Percentiles rank a stretch among this genome's conserved stretches.
Evolutionary conservation across 805 yeast genomes (phyloP).

Genomic region (Lachancea meyersii): DNA sequence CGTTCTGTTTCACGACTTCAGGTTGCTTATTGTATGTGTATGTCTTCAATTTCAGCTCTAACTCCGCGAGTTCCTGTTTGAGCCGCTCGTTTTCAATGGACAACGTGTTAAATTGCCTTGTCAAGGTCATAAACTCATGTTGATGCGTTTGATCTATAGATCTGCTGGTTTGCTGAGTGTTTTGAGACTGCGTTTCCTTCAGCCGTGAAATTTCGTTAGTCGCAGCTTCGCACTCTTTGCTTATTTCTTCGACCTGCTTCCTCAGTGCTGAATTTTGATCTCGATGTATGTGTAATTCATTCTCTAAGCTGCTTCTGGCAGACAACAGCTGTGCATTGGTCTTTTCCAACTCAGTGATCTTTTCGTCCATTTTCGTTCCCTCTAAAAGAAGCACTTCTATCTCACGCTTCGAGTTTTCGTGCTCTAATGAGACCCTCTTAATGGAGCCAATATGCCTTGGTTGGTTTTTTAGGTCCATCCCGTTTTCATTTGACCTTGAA

Average conservation of each 20-base stretch:
- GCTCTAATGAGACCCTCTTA: slow-evolving; percentile 6
- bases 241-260: slow-evolving; percentile 17
- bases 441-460: slow-evolving; percentile 5
- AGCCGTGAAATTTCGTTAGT: slow-evolving; percentile 10
- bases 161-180: neutral
- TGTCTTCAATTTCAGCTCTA: slow-evolving; percentile 41
- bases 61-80: slow-evolving; percentile 36
- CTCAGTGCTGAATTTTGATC: slow-evolving; percentile 18
- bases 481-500: neutral
- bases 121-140: slow-evolving; percentile 21
- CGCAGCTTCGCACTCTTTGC: slow-evolving; percentile 12
- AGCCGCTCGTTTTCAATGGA: slow-evolving; percentile 32
- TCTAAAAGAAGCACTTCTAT: slow-evolving; percentile 41
- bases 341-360: slow-evolving; percentile 36
- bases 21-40: slow-evolving; percentile 4
- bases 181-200: neutral
- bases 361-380: slow-evolving; percentile 44
- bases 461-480: neutral
- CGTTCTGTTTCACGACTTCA: neutral
- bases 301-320: slow-evolving; percentile 19
- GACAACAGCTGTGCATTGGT: slow-evolving; percentile 21
- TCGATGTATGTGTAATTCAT: slow-evolving; percentile 18
- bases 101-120: slow-evolving; percentile 22
- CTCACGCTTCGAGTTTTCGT: slow-evolving; percentile 37
- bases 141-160: slow-evolving; percentile 19